Conservation (phyloP, 2,329 filamentous ascomycete genomes). For the Clonostachys rhizophaga region DNA sequence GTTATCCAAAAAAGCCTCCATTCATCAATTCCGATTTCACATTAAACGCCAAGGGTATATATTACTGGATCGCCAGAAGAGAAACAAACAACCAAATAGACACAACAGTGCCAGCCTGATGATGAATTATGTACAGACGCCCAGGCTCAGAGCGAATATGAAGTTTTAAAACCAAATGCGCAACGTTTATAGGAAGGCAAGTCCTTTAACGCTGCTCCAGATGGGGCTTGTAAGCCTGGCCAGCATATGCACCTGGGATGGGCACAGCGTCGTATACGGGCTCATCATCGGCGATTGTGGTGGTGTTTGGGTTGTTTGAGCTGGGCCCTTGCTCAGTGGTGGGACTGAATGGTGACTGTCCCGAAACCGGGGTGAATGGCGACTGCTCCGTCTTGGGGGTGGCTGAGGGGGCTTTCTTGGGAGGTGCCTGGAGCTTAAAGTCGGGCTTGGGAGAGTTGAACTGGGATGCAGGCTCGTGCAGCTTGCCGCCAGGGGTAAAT, state of each 20-base stretch:
- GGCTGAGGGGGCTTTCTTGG: constrained; percentile 70
- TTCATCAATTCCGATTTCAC: not conserved
- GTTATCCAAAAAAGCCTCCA: not conserved
- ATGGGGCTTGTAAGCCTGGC: constrained; percentile 47
- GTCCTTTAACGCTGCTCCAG: constrained; percentile 12
- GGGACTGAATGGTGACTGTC: not conserved
- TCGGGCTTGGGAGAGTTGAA: constrained; percentile 48
- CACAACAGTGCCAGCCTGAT: no score
- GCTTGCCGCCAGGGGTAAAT: constrained; percentile 50
- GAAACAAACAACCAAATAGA: not conserved
- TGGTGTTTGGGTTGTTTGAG: constrained; percentile 19
- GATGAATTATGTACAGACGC: not conserved
- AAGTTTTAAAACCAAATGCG: not conserved
- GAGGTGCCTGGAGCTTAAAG: constrained; percentile 88
- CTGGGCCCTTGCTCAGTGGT: constrained; percentile 1
- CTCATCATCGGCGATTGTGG: constrained; percentile 69
- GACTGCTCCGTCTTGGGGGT: constrained; percentile 65
- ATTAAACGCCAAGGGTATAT: constrained; percentile 4
- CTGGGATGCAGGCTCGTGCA: constrained; percentile 56
- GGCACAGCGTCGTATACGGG: constrained; percentile 80
- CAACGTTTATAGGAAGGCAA: not conserved
- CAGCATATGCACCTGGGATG: constrained; percentile 79
- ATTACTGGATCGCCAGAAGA: not conserved
- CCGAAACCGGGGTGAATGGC: constrained; percentile 41
- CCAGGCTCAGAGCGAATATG: not conserved